Evolutionary conservation across 2,329 filamentous ascomycete genomes (phyloP), one percentile per base, ranked within the genome.

Genomic region (Colletotrichum tamarilloi): DNA sequence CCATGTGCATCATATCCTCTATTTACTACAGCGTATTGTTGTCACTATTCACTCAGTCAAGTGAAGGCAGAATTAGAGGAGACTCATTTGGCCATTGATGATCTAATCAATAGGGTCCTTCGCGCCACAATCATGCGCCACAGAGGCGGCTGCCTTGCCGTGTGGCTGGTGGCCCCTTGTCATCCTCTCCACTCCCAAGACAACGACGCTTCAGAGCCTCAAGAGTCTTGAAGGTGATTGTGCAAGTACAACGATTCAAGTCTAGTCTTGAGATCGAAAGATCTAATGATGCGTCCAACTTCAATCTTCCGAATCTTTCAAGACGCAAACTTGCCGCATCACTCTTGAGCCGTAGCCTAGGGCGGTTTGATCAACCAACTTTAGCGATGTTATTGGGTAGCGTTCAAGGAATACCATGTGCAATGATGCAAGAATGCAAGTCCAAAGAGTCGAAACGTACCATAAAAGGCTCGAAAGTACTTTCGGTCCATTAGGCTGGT

Each of bases 121-220:
- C 16, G 5, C 38, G 5, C 38, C 32, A 35, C 32, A 12, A 1
- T 35, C 32, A 35, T 19, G 32, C 65, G 69, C 69, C 69, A 58
- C 52, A 59, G 16, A 9, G 26, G 32, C 30, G 26, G 58, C 19
- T 58, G 38, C 49, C 65, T 58, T 19, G 22, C 1, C 1, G 1
- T 58, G 69, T 69, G 69, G 65, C 53, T 68, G 59, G 63, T 49
- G 46, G 62, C 62, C 12, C 16, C 6, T 16, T 19, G 16, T 5
- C n/a, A 3, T 11, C 12, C 1, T 35, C 22, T 9, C 57, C n/a
- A 19, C 32, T 22, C 22, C n/a, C n/a, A 26, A 16, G 19, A 59
- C 11, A 7, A 4, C 38, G 0, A 42, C 16, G 2, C 12, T n/a
- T 9, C 9, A 24, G 22, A 52, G 16, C 32, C 14, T 28, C 19